phyloP scores from a whole-genome alignment of 306 rosid genomes.

The Cicer yamashitae region DNA sequence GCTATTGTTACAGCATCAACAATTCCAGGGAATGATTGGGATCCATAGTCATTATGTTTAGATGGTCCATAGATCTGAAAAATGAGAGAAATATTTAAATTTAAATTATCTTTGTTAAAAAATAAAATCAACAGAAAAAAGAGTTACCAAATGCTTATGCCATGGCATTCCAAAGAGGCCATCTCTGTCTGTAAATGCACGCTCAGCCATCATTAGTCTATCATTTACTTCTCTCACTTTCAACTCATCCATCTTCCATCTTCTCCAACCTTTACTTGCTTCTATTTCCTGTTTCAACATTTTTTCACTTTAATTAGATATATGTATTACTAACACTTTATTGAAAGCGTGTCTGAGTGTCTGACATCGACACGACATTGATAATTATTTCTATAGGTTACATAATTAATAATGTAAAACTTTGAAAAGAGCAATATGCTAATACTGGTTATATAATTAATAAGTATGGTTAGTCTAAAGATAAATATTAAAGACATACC shows the following conservation, averaged over 20 bases:
- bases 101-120: too few species aligned
- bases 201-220: conserved; percentile 78
- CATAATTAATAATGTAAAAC: too few species aligned
- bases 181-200: conserved; percentile 70
- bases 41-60: conserved; percentile 65
- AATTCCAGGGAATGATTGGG: conserved; percentile 69
- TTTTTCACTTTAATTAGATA: background rate
- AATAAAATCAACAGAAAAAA: too few species aligned
- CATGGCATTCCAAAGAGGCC: conserved; percentile 73
- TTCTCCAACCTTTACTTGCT: conserved; percentile 54
- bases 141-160: conserved; percentile 75
- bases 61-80: conserved; percentile 72
- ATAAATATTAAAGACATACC: conserved; percentile 46
- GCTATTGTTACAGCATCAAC: conserved; percentile 60
- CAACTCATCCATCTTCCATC: conserved; percentile 50
- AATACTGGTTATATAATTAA: too few species aligned
- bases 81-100: background rate
- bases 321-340: too few species aligned
- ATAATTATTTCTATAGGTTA: too few species aligned
- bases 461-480: background rate
- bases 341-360: too few species aligned
- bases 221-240: conserved; percentile 72
- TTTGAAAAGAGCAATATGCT: background rate
- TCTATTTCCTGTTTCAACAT: conserved; percentile 54
- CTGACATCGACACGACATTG: too few species aligned